These are phyloP conservation scores for Angophora floribunda DNA, from an alignment of 345 rosid species.

Conservation along the genomic window DNA sequence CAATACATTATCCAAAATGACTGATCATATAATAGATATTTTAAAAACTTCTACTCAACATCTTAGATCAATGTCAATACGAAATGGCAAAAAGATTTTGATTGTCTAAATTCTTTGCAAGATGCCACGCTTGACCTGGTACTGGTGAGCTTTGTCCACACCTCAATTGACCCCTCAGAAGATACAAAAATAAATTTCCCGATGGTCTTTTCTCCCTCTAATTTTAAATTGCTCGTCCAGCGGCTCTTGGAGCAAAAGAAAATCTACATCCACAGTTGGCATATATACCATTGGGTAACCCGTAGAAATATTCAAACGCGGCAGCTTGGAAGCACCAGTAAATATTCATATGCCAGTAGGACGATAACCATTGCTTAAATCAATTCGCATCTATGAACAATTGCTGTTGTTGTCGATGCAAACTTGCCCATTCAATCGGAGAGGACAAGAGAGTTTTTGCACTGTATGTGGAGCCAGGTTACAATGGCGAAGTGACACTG, in stretches of 20 bases:
- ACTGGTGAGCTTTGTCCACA: background rate
- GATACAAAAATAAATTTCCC: background rate
- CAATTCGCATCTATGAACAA: background rate
- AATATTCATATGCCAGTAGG: background rate
- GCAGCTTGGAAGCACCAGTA: background rate
- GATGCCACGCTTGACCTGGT: background rate
- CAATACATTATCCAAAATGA: rapidly evolving
- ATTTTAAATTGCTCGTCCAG: no score
- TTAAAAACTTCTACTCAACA: background rate
- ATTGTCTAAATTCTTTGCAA: background rate
- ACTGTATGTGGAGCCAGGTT: background rate
- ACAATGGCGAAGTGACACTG: background rate
- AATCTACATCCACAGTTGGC: background rate
- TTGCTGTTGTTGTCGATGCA: background rate
- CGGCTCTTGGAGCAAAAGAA: background rate
- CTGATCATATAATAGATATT: no score
- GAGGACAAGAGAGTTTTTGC: background rate
- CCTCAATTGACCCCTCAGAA: background rate
- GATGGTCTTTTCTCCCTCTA: background rate
- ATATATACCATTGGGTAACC: background rate
- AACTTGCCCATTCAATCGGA: background rate
- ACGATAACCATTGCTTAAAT: background rate
- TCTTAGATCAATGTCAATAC: background rate
- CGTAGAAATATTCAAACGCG: background rate
- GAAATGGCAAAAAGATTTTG: background rate